Evolutionary conservation across 2,329 filamentous ascomycete species (phyloP), one percentile per base, ranked within the genome.

Genomic region (Aspergillus tubingensis): DNA sequence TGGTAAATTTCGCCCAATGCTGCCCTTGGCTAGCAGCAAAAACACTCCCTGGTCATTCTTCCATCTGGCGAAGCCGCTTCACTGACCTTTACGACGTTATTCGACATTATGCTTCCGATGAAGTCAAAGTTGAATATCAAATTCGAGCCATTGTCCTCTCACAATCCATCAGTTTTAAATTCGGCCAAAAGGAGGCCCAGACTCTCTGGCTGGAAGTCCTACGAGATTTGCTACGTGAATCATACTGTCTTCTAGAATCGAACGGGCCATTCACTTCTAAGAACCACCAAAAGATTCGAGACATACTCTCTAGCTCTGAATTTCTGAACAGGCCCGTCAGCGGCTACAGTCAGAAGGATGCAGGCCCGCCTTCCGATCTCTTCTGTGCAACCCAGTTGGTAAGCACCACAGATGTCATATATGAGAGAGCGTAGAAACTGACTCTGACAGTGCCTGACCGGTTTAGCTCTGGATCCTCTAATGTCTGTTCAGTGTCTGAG

Each of bases 1-100:
- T 78, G 2, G 38, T 66, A 3, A 70, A 65, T 17, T 64, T 79
- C 38, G 64, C 68, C 19, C 62, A 60, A 10, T 66, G 70, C 23
- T 74, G 74, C 60, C 64, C 60, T 7, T 66, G 58, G 6, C 58
- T 76, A 8, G 65, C 66, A 5, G 49, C 54, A 0, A 61, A 65
- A 11, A 66, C 77, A 15, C 58, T 74, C 7, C 68, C 69, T 1
- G 47, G 65, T 1, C 55, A 70, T 2, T 75, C 76, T 0, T 63
- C 66, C 0, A 62, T 79, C 25, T 80, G 76, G 77, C 63, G 71
- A 19, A 30, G 50, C 32, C 66, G 72, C 3, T 79, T 78, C 59
- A 51, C 65, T 7, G 65, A 68, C 4, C 54, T 62, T 30, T 80
- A 77, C 53, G 77, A 79, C 49, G 54, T 71, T 11, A 69, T 69